A percentile compares a stretch with the other conserved stretches of the same genome.
Conservation (phyloP, 768 basidiomycete genomes). For the Collybiopsis luxurians region DNA sequence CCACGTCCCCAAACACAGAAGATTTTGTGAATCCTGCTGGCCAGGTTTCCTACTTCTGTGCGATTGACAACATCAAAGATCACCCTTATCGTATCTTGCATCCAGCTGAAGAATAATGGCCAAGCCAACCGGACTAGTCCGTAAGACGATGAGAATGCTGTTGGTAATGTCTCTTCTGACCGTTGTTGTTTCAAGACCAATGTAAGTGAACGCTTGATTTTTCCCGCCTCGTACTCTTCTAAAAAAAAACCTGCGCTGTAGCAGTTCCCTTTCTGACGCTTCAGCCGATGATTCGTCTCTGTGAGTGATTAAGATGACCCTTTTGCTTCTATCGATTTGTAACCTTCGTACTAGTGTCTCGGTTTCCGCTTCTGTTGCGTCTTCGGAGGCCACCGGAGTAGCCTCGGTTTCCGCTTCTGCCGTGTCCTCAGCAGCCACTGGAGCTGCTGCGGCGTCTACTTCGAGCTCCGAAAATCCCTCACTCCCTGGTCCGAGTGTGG, state of each 20-base stretch:
- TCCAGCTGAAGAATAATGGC: neutral
- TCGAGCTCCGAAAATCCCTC: neutral
- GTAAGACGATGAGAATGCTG: neutral
- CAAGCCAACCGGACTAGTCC: neutral
- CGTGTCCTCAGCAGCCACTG: neutral
- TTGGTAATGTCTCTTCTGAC: neutral
- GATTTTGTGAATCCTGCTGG: neutral
- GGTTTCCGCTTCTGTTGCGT: neutral
- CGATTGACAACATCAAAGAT: neutral
- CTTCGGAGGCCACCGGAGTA: neutral
- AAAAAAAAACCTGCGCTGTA: neutral
- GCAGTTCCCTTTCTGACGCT: neutral
- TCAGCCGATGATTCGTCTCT: neutral
- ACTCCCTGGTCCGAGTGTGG: neutral
- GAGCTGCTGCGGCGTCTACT: neutral
- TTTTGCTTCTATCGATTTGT: neutral
- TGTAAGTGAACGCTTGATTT: neutral
- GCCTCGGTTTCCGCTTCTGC: neutral
- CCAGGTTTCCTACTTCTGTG: neutral
- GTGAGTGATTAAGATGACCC: neutral
- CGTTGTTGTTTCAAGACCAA: neutral
- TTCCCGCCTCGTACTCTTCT: neutral
- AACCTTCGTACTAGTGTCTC: neutral
- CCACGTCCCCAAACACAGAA: neutral
- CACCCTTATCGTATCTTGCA: neutral